Evolutionary conservation across 495 filamentous ascomycete species (phyloP), one percentile per base, ranked within the genome.

Genomic region (Trichoderma orchidacearum): DNA sequence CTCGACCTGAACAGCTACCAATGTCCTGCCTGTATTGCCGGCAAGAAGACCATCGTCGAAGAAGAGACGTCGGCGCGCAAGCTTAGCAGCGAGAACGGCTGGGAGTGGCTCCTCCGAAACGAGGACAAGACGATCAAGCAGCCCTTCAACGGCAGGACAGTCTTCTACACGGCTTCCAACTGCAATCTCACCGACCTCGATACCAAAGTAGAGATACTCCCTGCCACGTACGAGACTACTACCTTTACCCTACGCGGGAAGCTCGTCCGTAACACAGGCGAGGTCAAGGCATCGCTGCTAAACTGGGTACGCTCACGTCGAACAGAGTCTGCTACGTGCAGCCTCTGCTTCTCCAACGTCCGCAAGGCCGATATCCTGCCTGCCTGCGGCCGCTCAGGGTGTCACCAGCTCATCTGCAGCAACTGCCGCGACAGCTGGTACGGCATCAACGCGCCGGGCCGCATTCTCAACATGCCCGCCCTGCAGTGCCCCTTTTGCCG

Each of bases 401-500:
- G 66, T 45, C 5, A 25, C 0, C 53, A 64, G 56, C 32, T 23
- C 5, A 54, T 66, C n/a, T 68, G 66, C 56, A n/a, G 3, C 4
- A 52, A 4, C 4, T 68, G 66, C 41, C 8, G 36, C 7, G 27
- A 17, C 21, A 56, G 18, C 34, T 66, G 62, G 62, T 63, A 62
- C 34, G 64, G 62, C 8, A 52, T 64, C 17, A 62, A 64, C 51
- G 41, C 11, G 8, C 17, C 66, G 1, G 70, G 68, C 0, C 9
- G 58, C 9, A 62, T 71, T 3, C 66, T 73, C 60, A 72, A 73
- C 61, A 61, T 64, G 2, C 64, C 66, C 1, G 67, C 69, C 9
- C 64, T 70, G 7, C 57, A 53, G 5, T 72, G 70, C 41, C 69
- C 69, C 9, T 71, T 73, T 60, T 71, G 70, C 59, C 63, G 70